Evolutionary conservation across 2,329 filamentous ascomycete species (phyloP), one percentile per base, ranked within the genome.

Genomic region (Zymoseptoria brevis): DNA sequence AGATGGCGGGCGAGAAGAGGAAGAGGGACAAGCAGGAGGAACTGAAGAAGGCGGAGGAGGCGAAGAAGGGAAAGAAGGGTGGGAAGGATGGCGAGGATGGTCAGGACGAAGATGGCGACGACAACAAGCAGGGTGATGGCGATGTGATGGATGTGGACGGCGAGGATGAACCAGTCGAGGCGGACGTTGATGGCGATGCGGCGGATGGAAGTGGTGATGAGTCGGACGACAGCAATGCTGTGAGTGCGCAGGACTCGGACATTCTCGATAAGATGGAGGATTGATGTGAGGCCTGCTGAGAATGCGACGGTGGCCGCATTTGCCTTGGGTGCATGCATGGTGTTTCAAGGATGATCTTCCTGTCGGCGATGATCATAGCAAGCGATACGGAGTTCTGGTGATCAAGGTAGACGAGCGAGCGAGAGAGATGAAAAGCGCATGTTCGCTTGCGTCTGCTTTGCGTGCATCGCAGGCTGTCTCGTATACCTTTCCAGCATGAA

Each of bases 211-310:
- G 58, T 29, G 58, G 50, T 35, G 63, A 66, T 24, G 62, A 62
- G 26, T 58, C 57, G 45, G 60, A 64, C 21, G 60, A 64, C 52
- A 63, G 60, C 26, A 63, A 68, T 30, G 66, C 62, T 21, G 66
- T 68, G 30, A 67, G 65, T 48, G 24, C 63, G 52, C 66, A 68
- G 56, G 64, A 67, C 58, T 68, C 66, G 49, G 66, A 68, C 53
- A 62, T 65, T 45, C 65, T 68, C 57, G 66, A 68, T 55, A 59
- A 61, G 55, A 63, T 68, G 64, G 64, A 66, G 13, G 65, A 65
- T 54, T 65, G 55, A 64, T 54, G 3, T n/a, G 8, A 11, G n/a
- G 50, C 45, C 11, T 21, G 19, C n/a, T 21, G 50, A 13, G 19
- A 24, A 19, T 21, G 50, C 13, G 35, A n/a, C 13, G 35, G 13